Conservation (phyloP, 1,139 yeast species). For the Zhuliangozyma parablackwelliae region DNA sequence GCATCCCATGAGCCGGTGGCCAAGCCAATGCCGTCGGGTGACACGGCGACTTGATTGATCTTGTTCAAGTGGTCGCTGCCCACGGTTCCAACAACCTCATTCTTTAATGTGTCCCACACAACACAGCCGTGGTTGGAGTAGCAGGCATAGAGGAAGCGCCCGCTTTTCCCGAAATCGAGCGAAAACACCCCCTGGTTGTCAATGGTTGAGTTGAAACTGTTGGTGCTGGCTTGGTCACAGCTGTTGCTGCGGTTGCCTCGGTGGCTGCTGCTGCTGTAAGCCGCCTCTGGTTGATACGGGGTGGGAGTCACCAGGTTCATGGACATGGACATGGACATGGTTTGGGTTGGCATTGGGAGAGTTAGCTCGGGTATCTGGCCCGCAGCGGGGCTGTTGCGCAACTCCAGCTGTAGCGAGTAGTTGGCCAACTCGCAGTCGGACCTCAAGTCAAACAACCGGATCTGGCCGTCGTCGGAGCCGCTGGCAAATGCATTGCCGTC, state of each 20-base stretch:
- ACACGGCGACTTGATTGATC: conserved; percentile 59
- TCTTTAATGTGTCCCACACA: conserved; percentile 74
- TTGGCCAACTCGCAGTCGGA: conserved; percentile 66
- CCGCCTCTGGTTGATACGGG: neutral
- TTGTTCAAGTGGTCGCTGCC: conserved; percentile 50
- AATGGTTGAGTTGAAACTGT: conserved; percentile 23
- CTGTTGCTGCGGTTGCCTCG: neutral
- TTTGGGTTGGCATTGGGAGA: neutral
- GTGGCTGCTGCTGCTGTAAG: neutral
- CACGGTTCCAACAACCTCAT: conserved; percentile 56
- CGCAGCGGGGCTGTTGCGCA: conserved; percentile 2
- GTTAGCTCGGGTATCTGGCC: neutral
- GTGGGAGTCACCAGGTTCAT: no score
- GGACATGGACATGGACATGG: neutral
- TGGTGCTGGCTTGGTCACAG: conserved; percentile 2
- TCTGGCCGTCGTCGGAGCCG: conserved; percentile 77
- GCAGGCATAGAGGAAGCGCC: conserved; percentile 70
- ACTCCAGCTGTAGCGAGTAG: conserved; percentile 34
- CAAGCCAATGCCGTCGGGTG: conserved; percentile 72
- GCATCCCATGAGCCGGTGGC: conserved; percentile 73
- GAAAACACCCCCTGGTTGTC: conserved; percentile 66
- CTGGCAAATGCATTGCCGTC: conserved; percentile 62
- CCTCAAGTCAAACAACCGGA: conserved; percentile 72
- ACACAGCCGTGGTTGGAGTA: conserved; percentile 74
- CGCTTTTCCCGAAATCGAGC: conserved; percentile 70